Evolutionary conservation across 2,329 filamentous ascomycete genomes (phyloP), one percentile per base, ranked within the genome.

Genomic region (Diaporthe sp.): DNA sequence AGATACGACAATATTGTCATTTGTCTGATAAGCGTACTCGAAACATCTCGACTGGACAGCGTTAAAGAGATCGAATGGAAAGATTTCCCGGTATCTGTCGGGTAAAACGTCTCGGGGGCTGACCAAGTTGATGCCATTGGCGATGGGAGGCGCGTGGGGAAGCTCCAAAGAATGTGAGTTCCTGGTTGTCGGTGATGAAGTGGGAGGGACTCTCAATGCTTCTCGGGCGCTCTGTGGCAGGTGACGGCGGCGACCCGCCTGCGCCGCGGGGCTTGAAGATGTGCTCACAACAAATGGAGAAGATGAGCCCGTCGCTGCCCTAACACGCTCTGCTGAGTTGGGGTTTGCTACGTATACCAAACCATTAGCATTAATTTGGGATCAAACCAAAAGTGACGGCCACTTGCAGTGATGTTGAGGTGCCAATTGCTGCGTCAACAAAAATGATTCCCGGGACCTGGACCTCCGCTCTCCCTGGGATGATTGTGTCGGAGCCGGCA

Each of bases 1-100:
- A 1, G 94, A 92, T 19, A 97, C 86, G 0, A 97, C 93, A 19
- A 97, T 86, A 76, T 97, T 97, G 81, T 95, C 89, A 77, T 92
- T 89, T 0, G 90, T 90, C 8, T 87, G 84, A 80, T 94, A 96
- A 0, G 94, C 87, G 0, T 86, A 81, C 0, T 87, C 81, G 77
- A 96, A 97, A 78, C 93, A 95, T 79, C 92, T 94, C 0, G 94
- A 97, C 79, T 97, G 94, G 0, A 96, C 89, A 9, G 92, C 94
- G 80, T 97, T 97, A 84, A 97, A 95, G 0, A 93, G 82, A 1
- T 91, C 88, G 77, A 93, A 97, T 0, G 91, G 88, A 78, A 97
- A 97, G 0, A 96, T 81, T 1, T 89, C 84, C 30, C 91, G 90
- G 77, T 95, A 91, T 50, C 88, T 89, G 82, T 96, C 92, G 2